Percentiles rank a stretch among this genome's conserved stretches.
Evolutionary conservation across 2,329 filamentous ascomycete genomes (phyloP).

Genomic region (Lanzia echinophila): DNA sequence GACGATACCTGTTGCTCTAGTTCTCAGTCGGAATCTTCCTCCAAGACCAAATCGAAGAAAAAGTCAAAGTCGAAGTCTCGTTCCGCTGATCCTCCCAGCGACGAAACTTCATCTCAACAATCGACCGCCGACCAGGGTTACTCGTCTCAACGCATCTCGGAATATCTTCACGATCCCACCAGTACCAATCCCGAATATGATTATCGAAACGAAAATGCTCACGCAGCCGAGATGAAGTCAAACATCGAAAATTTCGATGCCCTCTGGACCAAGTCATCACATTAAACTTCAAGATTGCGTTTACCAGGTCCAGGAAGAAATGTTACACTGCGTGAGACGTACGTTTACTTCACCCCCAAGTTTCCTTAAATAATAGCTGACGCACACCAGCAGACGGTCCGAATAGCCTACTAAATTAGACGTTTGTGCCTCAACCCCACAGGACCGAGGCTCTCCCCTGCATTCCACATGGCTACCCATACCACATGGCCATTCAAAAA

Average conservation of each 20-base stretch:
- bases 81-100: background rate
- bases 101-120: background rate
- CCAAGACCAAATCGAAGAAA: background rate
- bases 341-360: background rate
- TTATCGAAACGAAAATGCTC: background rate
- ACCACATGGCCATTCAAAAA: too few species aligned
- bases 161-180: background rate
- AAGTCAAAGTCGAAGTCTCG: background rate
- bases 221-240: background rate
- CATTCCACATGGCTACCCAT: too few species aligned
- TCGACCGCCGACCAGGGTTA: background rate
- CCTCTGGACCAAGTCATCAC: background rate
- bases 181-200: slow-evolving; percentile 1
- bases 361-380: background rate
- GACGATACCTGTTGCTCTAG: background rate
- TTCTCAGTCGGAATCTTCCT: background rate
- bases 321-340: background rate
- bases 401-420: background rate
- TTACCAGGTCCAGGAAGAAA: background rate
- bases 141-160: background rate
- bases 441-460: too few species aligned
- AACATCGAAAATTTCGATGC: slow-evolving; percentile 1
- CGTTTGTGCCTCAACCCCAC: too few species aligned
- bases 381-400: background rate
- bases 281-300: background rate